Conservation (phyloP, 441 rosid species). For the Mallotus repandus region DNA sequence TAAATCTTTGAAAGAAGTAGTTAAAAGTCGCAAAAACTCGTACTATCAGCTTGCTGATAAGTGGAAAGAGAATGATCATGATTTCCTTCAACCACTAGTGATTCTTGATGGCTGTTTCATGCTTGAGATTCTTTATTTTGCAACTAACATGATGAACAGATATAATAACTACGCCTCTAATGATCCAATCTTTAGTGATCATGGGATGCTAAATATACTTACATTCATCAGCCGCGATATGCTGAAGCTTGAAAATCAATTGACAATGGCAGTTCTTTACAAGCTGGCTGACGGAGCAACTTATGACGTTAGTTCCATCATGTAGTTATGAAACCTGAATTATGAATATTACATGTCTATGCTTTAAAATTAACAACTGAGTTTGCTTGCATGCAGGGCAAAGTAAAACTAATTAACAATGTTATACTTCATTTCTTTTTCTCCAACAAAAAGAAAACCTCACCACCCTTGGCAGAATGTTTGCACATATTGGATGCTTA, state of each 20-base stretch:
- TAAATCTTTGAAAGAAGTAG: conserved; percentile 20
- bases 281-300: conserved; percentile 26
- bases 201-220: conserved; percentile 38
- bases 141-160: background rate
- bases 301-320: background rate
- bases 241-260: conserved; percentile 51
- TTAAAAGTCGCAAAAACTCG: conserved; percentile 26
- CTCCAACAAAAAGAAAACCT: background rate
- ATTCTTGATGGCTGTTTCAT: conserved; percentile 53
- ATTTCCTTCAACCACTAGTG: conserved; percentile 41
- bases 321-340: no score
- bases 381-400: conserved; percentile 26
- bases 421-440: conserved; percentile 36
- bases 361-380: background rate
- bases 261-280: conserved; percentile 38
- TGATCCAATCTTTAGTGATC: conserved; percentile 44
- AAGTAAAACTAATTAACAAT: conserved; percentile 22
- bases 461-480: conserved; percentile 25
- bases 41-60: conserved; percentile 30
- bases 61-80: conserved; percentile 19
- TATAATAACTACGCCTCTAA: conserved; percentile 21
- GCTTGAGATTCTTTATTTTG: conserved; percentile 36
- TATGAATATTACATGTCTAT: no score
- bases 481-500: conserved; percentile 42
- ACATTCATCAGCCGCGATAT: conserved; percentile 40